phyloP scores from a whole-genome alignment of 2,329 filamentous ascomycete species.

The Podosphaera xanthii region DNA sequence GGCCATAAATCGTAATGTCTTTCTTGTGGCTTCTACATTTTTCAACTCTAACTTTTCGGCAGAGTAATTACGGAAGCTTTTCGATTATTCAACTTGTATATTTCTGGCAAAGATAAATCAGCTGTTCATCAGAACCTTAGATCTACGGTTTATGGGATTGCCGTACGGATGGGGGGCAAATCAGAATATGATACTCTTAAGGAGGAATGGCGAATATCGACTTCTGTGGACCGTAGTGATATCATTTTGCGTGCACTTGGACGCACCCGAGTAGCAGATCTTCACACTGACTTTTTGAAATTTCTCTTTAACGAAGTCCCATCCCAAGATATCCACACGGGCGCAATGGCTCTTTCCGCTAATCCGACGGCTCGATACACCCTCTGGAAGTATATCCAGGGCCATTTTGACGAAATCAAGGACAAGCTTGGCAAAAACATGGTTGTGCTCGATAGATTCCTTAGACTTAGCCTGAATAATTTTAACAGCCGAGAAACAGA shows the following conservation, averaged over 20 bases:
- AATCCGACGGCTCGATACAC: slow-evolving; percentile 52
- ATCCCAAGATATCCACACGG: slow-evolving; percentile 68
- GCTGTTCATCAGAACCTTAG: slow-evolving; percentile 68
- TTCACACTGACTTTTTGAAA: slow-evolving; percentile 45
- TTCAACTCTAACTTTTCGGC: slow-evolving; percentile 10
- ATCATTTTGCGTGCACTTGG: slow-evolving; percentile 60
- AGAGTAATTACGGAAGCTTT: slow-evolving; percentile 52
- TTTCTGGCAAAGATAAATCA: slow-evolving; percentile 33
- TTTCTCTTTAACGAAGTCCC: slow-evolving; percentile 71
- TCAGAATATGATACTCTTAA: slow-evolving; percentile 54
- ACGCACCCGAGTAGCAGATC: slow-evolving; percentile 35
- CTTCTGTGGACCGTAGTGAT: slow-evolving; percentile 77
- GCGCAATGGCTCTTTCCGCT: slow-evolving; percentile 45
- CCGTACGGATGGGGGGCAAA: slow-evolving; percentile 47
- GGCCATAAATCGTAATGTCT: slow-evolving; percentile 47
- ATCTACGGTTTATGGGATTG: slow-evolving; percentile 56
- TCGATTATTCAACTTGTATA: slow-evolving; percentile 62
- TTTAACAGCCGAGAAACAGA: slow-evolving; percentile 50
- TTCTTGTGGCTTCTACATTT: background rate
- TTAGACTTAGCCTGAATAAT: slow-evolving; percentile 54
- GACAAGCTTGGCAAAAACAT: slow-evolving; percentile 57
- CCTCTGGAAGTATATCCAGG: slow-evolving; percentile 70
- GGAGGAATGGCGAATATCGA: slow-evolving; percentile 62
- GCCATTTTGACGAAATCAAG: slow-evolving; percentile 55
- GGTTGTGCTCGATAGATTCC: slow-evolving; percentile 71